These are phyloP conservation scores for Persicaria maculosa DNA, from an alignment of 148 eudicot species.

Conservation along the genomic window DNA sequence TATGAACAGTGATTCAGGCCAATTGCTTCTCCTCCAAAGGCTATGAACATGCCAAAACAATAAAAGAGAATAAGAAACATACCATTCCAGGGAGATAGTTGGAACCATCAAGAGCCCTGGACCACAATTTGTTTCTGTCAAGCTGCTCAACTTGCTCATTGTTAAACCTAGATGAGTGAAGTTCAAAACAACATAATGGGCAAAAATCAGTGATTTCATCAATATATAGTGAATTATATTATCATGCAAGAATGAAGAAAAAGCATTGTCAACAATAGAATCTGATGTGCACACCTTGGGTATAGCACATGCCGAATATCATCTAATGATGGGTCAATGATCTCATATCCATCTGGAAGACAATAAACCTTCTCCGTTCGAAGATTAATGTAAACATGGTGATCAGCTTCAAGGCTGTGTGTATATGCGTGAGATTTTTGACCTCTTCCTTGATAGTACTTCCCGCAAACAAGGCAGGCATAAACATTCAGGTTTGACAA, in stretches of 20 bases:
- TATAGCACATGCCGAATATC: conserved; percentile 86
- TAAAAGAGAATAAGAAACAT: conserved; percentile 12
- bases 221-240: background rate
- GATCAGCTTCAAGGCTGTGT: conserved; percentile 92
- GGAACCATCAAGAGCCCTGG: conserved; percentile 98
- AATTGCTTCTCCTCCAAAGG: background rate
- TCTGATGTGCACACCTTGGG: conserved; percentile 57
- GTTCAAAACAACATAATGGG: background rate
- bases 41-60: background rate
- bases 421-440: conserved; percentile 88
- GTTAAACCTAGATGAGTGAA: conserved; percentile 36
- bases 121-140: conserved; percentile 77
- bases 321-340: conserved; percentile 81
- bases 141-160: conserved; percentile 60
- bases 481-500: conserved; percentile 87
- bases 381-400: conserved; percentile 89
- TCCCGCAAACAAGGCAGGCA: conserved; percentile 95
- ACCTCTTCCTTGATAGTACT: conserved; percentile 93
- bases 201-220: background rate
- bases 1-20: background rate
- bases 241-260: background rate
- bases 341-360: conserved; percentile 96
- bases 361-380: conserved; percentile 84
- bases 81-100: conserved; percentile 99
- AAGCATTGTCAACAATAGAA: background rate